Evolutionary conservation across 2,329 filamentous ascomycete species (phyloP).

Genomic region (Hypoxylon sp.): DNA sequence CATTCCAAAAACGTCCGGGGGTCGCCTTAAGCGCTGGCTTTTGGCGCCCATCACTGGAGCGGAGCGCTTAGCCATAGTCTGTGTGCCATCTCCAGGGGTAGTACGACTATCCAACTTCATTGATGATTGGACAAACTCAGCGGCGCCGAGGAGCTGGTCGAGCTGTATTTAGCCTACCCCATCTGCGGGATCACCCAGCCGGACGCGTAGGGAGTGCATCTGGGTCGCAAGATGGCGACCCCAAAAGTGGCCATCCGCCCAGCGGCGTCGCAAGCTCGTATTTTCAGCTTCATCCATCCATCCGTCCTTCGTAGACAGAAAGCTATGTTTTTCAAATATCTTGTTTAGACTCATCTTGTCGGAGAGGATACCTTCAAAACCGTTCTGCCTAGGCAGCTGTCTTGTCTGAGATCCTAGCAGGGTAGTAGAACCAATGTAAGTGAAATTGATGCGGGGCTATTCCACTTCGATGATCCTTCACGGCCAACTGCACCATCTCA

Average conservation of each 20-base stretch:
- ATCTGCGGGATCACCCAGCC: constrained; percentile 31
- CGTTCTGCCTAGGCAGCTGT: neutral
- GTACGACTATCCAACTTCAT: constrained; percentile 27
- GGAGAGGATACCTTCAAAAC: neutral
- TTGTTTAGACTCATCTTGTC: neutral
- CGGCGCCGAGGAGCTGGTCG: constrained; percentile 40
- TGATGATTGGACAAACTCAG: constrained; percentile 38
- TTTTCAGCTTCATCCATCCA: constrained; percentile 7
- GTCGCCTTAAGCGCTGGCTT: constrained; percentile 36
- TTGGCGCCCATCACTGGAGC: constrained; percentile 35
- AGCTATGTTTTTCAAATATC: neutral
- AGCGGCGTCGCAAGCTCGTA: constrained; percentile 19
- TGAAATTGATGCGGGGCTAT: constrained; percentile 36
- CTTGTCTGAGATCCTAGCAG: constrained; percentile 5
- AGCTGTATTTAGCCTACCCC: constrained; percentile 38
- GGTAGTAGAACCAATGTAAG: constrained; percentile 12
- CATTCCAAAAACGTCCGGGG: neutral
- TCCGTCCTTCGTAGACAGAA: neutral
- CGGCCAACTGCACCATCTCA: constrained; percentile 15
- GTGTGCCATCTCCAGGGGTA: constrained; percentile 14
- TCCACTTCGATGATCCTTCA: constrained; percentile 30
- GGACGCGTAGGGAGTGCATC: constrained; percentile 22
- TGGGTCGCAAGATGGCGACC: constrained; percentile 33
- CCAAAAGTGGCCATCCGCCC: constrained; percentile 32
- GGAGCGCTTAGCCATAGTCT: constrained; percentile 33